Evolutionary conservation across 108 stramenopile genomes (phyloP), one percentile per base, ranked within the genome.

Genomic region (Mediolabrus comicus): DNA sequence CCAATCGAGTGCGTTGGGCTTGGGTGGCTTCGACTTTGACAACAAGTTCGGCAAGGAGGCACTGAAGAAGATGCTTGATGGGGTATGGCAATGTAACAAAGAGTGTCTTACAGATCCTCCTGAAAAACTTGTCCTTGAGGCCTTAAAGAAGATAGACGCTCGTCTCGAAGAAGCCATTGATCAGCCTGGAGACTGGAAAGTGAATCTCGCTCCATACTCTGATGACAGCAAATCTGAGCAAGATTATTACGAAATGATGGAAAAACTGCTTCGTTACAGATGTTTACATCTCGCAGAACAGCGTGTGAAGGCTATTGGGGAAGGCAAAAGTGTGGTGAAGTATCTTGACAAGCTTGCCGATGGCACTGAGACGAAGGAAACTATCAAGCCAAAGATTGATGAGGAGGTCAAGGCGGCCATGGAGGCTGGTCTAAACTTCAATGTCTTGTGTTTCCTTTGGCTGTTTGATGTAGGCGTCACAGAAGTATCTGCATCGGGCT

Each of bases 11-110:
- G 39, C 29, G 22, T 30, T 80, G 27, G 79, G 79, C 12, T 64
- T 80, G 16, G 69, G 74, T 27, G 53, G 29, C 3, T 80, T 80
- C 52, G 79, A 80, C 56, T 59, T 80, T 36, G 81, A 83, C 69
- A 65, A 67, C 35, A 56, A 66, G 33, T 73, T 67, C 59, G 81
- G 84, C 16, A n/a, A 16, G 2, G 52, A 16, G 29, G 76, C 76
- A 5, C 36, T 77, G 25, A 51, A 33, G 3, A 63, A 39, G 35
- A 57, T 64, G 53, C 13, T 63, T 0, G 26, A 39, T 6, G 38
- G 57, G 34, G 30, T 69, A 22, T 69, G 68, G 68, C 14, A 5
- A 9, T 69, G 68, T 32, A 17, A 30, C 4, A 57, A 33, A 3
- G 17, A 17, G 6, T 57, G 17, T 11, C 30, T 57, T 6, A 29